These are phyloP conservation scores for Chiua virens DNA, from an alignment of 768 basidiomycete species.

Conservation along the genomic window DNA sequence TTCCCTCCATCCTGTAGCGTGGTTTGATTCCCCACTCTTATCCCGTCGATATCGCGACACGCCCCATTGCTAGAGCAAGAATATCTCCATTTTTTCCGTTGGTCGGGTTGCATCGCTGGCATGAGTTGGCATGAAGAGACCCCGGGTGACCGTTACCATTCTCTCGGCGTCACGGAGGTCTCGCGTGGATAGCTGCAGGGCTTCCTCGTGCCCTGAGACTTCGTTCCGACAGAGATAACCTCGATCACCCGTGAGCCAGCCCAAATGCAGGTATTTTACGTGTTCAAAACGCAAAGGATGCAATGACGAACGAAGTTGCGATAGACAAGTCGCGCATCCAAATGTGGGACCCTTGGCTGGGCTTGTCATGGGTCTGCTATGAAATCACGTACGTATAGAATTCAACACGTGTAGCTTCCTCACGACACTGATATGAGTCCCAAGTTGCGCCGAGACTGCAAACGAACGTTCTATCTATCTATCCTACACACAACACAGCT, in stretches of 20 bases:
- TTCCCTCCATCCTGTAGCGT: slow-evolving; percentile 4
- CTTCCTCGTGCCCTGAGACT: slow-evolving; percentile 22
- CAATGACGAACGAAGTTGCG: neutral
- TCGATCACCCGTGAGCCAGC: slow-evolving; percentile 5
- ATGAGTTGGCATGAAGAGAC: neutral
- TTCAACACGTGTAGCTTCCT: slow-evolving; percentile 21
- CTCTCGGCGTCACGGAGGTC: slow-evolving; percentile 20
- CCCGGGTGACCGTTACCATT: slow-evolving; percentile 12
- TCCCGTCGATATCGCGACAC: slow-evolving; percentile 9
- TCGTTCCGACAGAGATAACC: slow-evolving; percentile 4
- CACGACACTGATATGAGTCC: slow-evolving; percentile 5
- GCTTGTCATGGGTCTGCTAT: neutral
- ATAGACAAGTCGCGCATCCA: neutral
- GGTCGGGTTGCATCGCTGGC: neutral
- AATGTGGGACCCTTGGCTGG: neutral
- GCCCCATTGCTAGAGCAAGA: slow-evolving; percentile 2
- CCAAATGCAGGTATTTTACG: slow-evolving; percentile 15
- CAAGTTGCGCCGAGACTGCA: slow-evolving; percentile 7
- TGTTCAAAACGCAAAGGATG: slow-evolving; percentile 5
- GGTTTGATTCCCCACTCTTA: slow-evolving; percentile 16
- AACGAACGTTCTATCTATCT: slow-evolving; percentile 16
- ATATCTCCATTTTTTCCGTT: slow-evolving; percentile 5
- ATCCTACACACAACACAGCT: slow-evolving; percentile 13
- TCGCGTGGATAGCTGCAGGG: slow-evolving; percentile 26
- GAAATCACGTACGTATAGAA: slow-evolving; percentile 11